Base-by-base conservation (phyloP, 805 yeast genomes). In the Pachysolen tannophilus region DNA sequence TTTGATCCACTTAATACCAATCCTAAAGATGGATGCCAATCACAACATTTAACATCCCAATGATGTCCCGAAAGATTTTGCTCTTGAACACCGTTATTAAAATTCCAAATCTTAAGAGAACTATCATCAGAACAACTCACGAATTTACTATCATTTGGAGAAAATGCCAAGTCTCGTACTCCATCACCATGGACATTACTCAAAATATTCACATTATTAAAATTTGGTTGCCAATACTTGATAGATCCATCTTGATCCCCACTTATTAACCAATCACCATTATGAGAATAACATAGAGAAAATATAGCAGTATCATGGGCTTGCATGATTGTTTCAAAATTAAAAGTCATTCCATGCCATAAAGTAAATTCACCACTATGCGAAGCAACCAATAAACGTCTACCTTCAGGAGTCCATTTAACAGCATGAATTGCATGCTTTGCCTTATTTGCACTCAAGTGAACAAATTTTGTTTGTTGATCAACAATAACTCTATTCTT, bases 21-120 rank as follows among this genome's bases (percentile, higher is more conserved):
- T 1, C 97, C 96, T 58, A 85, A 61, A 9, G 70, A 67, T 5
- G 94, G 84, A 57, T 92, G 99, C 99, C 99, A 92, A 56, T 92
- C 97, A 35, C 94, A 84, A 36, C 88, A 77, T 53, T 92, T 92
- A 16, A 92, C 97, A 58, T 92, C 99, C 99, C 99, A 92, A 55
- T 94, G 95, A 59, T 92, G 99, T 2, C 97, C 97, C 17, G 77
- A 69, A 36, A 92, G 64, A 1, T 75, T 67, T 32, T 83, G 61
- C 52, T 92, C 99, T 46, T 85, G 92, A 39, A 71, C 64, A 25
- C 92, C 92, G 50, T 82, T 84, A 51, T 84, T 81, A 60, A 92
- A 92, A 58, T 88, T 85, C 97, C 97, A 92, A 26, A 92, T 79
- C 53, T 92, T 94, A 41, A 90, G 63, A 5, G 81, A 71, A 34